These are phyloP conservation scores for Malus domestica DNA, from an alignment of 306 rosid species.

Conservation along the genomic window DNA sequence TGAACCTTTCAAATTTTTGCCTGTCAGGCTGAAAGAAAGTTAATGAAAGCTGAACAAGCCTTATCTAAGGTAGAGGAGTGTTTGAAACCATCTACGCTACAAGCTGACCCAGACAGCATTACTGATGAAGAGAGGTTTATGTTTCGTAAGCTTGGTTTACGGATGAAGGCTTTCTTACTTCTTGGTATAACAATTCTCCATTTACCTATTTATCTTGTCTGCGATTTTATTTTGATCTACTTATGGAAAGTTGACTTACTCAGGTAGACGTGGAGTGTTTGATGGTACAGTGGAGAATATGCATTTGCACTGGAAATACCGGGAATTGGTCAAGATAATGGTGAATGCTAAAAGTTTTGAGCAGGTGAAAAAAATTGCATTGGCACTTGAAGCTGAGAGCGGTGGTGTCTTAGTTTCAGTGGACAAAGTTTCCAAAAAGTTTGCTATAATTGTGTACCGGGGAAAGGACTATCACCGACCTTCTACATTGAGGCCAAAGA, in stretches of 20 bases:
- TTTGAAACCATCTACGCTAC: slow-evolving; percentile 58
- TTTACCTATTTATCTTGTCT: background rate
- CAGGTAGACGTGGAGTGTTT: slow-evolving; percentile 97
- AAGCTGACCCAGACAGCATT: slow-evolving; percentile 78
- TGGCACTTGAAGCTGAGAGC: slow-evolving; percentile 95
- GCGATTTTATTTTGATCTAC: slow-evolving; percentile 1
- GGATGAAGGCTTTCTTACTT: slow-evolving; percentile 96
- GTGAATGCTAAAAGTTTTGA: slow-evolving; percentile 75
- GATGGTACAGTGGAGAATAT: slow-evolving; percentile 97
- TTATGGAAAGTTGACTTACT: slow-evolving; percentile 26
- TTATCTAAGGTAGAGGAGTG: slow-evolving; percentile 65
- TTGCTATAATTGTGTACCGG: slow-evolving; percentile 65
- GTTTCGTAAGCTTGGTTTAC: slow-evolving; percentile 94
- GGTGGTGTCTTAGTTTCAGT: slow-evolving; percentile 91
- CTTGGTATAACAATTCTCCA: slow-evolving; percentile 54
- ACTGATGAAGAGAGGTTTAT: slow-evolving; percentile 96
- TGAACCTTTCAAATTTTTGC: slow-evolving; percentile 25
- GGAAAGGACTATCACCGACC: slow-evolving; percentile 85
- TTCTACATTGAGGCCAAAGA: slow-evolving; percentile 77
- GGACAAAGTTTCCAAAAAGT: slow-evolving; percentile 81
- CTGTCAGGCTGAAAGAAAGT: slow-evolving; percentile 69
- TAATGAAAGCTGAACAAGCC: slow-evolving; percentile 66
- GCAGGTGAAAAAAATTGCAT: slow-evolving; percentile 70
- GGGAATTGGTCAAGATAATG: slow-evolving; percentile 84
- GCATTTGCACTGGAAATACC: slow-evolving; percentile 98